These are phyloP conservation scores for Madurella fahalii DNA, from an alignment of 2,329 filamentous ascomycete species.

Conservation along the genomic window DNA sequence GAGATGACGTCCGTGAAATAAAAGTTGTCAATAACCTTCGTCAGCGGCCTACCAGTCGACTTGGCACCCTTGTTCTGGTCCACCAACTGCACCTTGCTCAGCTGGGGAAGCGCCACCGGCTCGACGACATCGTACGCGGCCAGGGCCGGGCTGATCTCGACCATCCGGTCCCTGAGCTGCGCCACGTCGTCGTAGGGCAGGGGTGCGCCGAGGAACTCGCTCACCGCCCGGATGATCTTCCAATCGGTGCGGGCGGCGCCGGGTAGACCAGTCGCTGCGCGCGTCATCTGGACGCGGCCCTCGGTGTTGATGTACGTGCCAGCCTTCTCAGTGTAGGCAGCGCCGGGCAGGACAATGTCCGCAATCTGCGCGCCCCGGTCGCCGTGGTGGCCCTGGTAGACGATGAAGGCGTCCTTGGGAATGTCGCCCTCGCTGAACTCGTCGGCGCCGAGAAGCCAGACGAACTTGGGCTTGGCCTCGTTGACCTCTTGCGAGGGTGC, in stretches of 20 bases:
- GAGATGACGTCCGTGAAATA: conserved; percentile 98
- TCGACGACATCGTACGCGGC: conserved; percentile 89
- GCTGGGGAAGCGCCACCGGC: conserved; percentile 64
- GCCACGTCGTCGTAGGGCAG: conserved; percentile 93
- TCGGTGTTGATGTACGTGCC: conserved; percentile 98
- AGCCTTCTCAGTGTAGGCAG: conserved; percentile 94
- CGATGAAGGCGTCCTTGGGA: conserved; percentile 90
- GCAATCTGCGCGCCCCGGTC: conserved; percentile 89
- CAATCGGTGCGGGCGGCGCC: conserved; percentile 93
- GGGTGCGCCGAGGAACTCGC: conserved; percentile 82
- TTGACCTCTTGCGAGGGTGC: conserved; percentile 78
- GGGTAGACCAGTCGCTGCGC: conserved; percentile 81
- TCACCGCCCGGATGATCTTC: conserved; percentile 94
- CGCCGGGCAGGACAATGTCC: conserved; percentile 88
- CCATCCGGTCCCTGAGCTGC: conserved; percentile 85
- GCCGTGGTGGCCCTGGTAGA: conserved; percentile 98
- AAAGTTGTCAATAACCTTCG: conserved; percentile 89
- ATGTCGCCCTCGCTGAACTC: conserved; percentile 82
- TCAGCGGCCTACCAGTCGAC: conserved; percentile 67
- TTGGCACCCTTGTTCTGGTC: conserved; percentile 92
- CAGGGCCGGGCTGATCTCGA: conserved; percentile 87
- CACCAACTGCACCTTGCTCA: conserved; percentile 92
- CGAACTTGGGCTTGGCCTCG: conserved; percentile 83
- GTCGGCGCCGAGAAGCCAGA: conserved; percentile 95
- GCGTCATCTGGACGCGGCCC: conserved; percentile 89